Conservation (phyloP, 306 rosid genomes). For the Macrotyloma uniflorum region DNA sequence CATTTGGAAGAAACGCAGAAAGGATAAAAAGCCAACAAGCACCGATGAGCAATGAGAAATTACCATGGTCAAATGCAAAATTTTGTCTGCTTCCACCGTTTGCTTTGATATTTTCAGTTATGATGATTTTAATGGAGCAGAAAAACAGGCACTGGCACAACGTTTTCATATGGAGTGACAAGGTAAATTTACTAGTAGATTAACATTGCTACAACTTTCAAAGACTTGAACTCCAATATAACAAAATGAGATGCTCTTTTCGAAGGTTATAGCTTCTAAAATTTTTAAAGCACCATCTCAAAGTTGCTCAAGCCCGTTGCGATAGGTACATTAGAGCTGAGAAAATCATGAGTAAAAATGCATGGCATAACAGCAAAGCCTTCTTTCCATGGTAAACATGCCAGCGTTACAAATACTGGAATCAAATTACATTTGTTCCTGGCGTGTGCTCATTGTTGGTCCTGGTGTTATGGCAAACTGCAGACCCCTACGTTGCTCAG, state of each 20-base stretch:
- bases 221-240: neutral
- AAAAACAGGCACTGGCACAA: neutral
- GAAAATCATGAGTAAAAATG: constrained; percentile 25
- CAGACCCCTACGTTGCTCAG: constrained; percentile 75
- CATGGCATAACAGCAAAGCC: constrained; percentile 33
- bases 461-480: constrained; percentile 74
- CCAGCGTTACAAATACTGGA: neutral
- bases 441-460: constrained; percentile 49
- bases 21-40: neutral
- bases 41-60: neutral
- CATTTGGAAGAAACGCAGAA: neutral
- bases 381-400: constrained; percentile 25
- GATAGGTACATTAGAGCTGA: constrained; percentile 13
- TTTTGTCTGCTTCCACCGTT: neutral
- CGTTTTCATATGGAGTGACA: neutral
- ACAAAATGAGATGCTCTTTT: neutral
- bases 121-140: neutral
- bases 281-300: constrained; percentile 9
- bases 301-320: constrained; percentile 18
- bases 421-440: constrained; percentile 50
- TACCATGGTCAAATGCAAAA: neutral
- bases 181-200: neutral
- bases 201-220: neutral
- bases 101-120: neutral
- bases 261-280: neutral